Percentiles rank a stretch among this genome's conserved stretches.
These are phyloP conservation scores for Clarireedia homoeocarpa DNA, from an alignment of 2,329 filamentous ascomycete genomes.

Conservation along the genomic window DNA sequence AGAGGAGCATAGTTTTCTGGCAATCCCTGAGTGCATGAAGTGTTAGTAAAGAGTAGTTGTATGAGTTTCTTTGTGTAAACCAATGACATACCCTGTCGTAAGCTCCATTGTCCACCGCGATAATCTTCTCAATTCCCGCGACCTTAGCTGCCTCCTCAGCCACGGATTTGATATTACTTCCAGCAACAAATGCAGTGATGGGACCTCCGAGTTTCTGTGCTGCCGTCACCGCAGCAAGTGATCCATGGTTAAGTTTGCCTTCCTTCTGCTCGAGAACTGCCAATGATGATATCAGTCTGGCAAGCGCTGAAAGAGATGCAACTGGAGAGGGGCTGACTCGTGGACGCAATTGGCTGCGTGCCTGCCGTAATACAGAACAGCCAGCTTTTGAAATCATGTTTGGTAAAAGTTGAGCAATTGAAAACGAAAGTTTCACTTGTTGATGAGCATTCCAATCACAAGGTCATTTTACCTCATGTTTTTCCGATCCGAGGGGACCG, in stretches of 20 bases:
- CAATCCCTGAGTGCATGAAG: constrained; percentile 52
- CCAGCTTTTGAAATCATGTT: constrained; percentile 29
- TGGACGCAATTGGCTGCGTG: constrained; percentile 35
- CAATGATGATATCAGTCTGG: constrained; percentile 74
- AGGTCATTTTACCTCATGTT: constrained; percentile 3
- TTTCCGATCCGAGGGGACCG: constrained; percentile 1
- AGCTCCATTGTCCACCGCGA: constrained; percentile 77
- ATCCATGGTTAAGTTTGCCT: constrained; percentile 76
- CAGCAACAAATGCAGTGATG: constrained; percentile 82
- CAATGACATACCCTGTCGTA: constrained; percentile 73
- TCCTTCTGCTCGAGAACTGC: constrained; percentile 89
- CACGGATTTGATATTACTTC: constrained; percentile 63
- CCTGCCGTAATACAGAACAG: constrained; percentile 24
- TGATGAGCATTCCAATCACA: constrained; percentile 1
- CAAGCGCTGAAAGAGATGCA: constrained; percentile 43
- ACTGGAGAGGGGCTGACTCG: constrained; percentile 32
- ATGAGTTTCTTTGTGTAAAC: neutral
- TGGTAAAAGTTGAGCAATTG: constrained; percentile 5
- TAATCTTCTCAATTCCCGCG: constrained; percentile 82
- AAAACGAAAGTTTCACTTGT: constrained; percentile 5
- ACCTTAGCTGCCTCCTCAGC: constrained; percentile 85
- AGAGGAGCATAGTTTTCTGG: constrained; percentile 93
- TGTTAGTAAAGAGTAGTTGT: neutral
- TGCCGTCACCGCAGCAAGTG: constrained; percentile 77
- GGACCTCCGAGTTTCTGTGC: constrained; percentile 79